Evolutionary conservation across 257 asterid genomes (phyloP).

Genomic region (Gynochthodes officinalis): DNA sequence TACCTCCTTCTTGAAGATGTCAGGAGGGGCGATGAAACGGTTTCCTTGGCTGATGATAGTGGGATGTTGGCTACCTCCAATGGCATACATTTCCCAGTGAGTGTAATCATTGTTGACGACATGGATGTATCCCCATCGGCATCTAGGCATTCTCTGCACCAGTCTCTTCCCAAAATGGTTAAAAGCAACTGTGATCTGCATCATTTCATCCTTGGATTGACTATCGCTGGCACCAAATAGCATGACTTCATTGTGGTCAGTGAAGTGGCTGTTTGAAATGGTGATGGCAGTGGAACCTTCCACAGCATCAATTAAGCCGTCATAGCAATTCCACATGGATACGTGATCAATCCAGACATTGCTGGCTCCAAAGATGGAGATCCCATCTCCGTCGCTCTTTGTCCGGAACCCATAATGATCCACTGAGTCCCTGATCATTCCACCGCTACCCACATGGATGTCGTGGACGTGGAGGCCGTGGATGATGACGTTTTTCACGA

Average conservation of each 20-base stretch:
- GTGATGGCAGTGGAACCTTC: slow-evolving; percentile 71
- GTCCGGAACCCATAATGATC: slow-evolving; percentile 62
- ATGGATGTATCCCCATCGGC: slow-evolving; percentile 71
- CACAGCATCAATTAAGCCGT: slow-evolving; percentile 68
- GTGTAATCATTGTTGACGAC: slow-evolving; percentile 92
- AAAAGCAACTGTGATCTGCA: slow-evolving; percentile 85
- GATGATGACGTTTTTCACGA: slow-evolving; percentile 62
- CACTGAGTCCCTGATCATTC: slow-evolving; percentile 47
- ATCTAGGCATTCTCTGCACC: slow-evolving; percentile 89
- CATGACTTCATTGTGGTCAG: slow-evolving; percentile 82
- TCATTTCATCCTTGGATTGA: slow-evolving; percentile 37
- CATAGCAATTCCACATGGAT: slow-evolving; percentile 57
- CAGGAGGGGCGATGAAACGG: slow-evolving; percentile 73
- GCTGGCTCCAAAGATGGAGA: slow-evolving; percentile 56
- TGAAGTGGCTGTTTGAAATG: slow-evolving; percentile 74
- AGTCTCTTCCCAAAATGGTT: slow-evolving; percentile 87
- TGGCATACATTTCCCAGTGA: slow-evolving; percentile 93
- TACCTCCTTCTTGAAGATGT: slow-evolving; percentile 50
- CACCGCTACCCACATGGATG: slow-evolving; percentile 45
- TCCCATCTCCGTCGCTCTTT: slow-evolving; percentile 80
- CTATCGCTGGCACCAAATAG: slow-evolving; percentile 72
- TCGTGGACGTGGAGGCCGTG: slow-evolving; percentile 53
- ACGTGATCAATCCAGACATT: slow-evolving; percentile 87
- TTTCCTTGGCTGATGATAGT: slow-evolving; percentile 88
- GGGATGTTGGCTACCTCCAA: slow-evolving; percentile 81